These are phyloP conservation scores for Candida schatavii DNA, from an alignment of 805 yeast species.

Conservation along the genomic window DNA sequence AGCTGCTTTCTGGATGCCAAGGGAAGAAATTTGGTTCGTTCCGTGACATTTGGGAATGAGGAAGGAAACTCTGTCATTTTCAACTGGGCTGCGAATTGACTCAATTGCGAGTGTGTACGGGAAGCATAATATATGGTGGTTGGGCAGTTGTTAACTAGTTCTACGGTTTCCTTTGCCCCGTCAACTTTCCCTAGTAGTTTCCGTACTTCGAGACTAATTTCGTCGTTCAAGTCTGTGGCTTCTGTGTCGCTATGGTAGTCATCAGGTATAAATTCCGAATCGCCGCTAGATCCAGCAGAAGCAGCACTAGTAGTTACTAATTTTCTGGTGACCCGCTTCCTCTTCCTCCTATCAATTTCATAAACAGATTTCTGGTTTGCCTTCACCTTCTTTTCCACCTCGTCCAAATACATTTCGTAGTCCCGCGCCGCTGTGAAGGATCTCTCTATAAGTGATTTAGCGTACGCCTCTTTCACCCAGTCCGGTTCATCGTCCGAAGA, in stretches of 20 bases:
- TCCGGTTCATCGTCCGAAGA: slow-evolving; percentile 70
- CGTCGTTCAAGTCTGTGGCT: slow-evolving; percentile 20
- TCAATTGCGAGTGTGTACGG: slow-evolving; percentile 86
- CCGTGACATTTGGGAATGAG: slow-evolving; percentile 45
- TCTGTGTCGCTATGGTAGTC: slow-evolving; percentile 35
- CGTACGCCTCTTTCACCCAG: slow-evolving; percentile 53
- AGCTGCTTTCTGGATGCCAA: slow-evolving; percentile 83
- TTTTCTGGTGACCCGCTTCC: slow-evolving; percentile 8
- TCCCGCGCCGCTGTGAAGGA: slow-evolving; percentile 23
- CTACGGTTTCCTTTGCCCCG: slow-evolving; percentile 16
- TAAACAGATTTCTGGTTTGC: slow-evolving; percentile 12
- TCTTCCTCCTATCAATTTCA: slow-evolving; percentile 10
- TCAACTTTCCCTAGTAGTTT: slow-evolving; percentile 44
- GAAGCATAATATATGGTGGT: slow-evolving; percentile 66
- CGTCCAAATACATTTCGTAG: slow-evolving; percentile 41
- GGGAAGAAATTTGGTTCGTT: slow-evolving; percentile 65
- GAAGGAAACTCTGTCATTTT: slow-evolving; percentile 62
- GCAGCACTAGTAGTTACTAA: slow-evolving; percentile 1
- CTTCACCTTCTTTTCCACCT: slow-evolving; percentile 24
- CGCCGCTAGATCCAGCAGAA: slow-evolving; percentile 1
- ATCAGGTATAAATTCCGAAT: slow-evolving; percentile 26
- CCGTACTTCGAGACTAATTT: slow-evolving; percentile 47
- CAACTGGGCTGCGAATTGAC: slow-evolving; percentile 76
- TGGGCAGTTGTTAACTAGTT: slow-evolving; percentile 27
- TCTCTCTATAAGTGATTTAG: slow-evolving; percentile 29